These are phyloP conservation scores for Macadamia tetraphylla DNA, from an alignment of 164 flowering plant genomes.

Conservation along the genomic window DNA sequence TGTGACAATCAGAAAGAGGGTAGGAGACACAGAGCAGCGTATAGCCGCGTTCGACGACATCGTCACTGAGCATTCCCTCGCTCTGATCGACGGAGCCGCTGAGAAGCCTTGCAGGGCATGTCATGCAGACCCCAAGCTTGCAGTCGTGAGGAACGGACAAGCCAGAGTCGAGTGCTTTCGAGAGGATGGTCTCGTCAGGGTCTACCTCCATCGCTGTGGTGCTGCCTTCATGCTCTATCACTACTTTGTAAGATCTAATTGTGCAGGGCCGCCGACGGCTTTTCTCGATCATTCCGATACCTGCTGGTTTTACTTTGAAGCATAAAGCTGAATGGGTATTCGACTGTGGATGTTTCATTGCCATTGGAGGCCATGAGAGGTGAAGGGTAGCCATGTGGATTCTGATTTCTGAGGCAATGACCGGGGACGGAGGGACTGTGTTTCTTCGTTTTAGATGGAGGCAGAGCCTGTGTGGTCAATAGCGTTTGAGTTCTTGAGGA, in stretches of 20 bases:
- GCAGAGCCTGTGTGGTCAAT: no score
- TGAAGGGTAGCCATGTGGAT: no score
- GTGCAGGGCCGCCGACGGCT: not conserved
- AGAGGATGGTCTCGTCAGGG: conserved; percentile 70
- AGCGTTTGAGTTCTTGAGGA: no score
- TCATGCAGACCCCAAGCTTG: conserved; percentile 98
- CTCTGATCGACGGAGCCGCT: conserved; percentile 86
- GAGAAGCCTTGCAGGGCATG: conserved; percentile 80
- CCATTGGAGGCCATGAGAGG: no score
- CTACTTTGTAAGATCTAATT: conserved; percentile 54
- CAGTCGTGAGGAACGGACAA: conserved; percentile 83
- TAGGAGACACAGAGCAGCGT: conserved; percentile 71
- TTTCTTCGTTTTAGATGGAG: no score
- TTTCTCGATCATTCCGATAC: no score
- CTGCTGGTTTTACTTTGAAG: no score
- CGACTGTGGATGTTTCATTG: no score
- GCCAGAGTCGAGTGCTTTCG: conserved; percentile 74
- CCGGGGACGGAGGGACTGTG: no score
- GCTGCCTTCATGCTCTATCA: conserved; percentile 66
- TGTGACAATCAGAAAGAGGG: conserved; percentile 74
- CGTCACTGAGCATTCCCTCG: conserved; percentile 96
- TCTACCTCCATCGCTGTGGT: conserved; percentile 74
- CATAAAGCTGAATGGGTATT: no score
- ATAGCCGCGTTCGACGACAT: conserved; percentile 74
- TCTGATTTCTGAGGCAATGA: no score